phyloP scores from a whole-genome alignment of 768 basidiomycete species.

The Tubosaeta sp. region DNA sequence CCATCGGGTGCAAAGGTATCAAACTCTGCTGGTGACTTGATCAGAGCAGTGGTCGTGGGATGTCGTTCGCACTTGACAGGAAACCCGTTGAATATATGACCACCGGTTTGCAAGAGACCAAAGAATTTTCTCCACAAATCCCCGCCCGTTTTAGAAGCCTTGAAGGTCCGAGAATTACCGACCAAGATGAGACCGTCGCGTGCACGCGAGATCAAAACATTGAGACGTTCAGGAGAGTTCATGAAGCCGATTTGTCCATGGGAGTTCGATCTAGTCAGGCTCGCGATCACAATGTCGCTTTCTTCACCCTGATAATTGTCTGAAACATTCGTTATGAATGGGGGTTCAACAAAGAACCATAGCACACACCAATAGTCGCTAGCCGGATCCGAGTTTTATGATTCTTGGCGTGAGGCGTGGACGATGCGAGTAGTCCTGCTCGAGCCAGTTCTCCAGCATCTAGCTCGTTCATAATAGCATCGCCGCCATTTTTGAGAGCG shows the following conservation, averaged over 20 bases:
- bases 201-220: slow-evolving; percentile 67
- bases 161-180: slow-evolving; percentile 60
- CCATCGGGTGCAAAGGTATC: slow-evolving; percentile 53
- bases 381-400: slow-evolving; percentile 48
- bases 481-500: not conserved
- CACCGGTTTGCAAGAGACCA: slow-evolving; percentile 35
- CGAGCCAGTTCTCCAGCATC: slow-evolving; percentile 52
- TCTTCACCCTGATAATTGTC: slow-evolving; percentile 81
- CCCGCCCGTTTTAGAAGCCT: slow-evolving; percentile 44
- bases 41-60: slow-evolving; percentile 34
- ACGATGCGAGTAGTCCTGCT: slow-evolving; percentile 45
- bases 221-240: slow-evolving; percentile 63
- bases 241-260: slow-evolving; percentile 64
- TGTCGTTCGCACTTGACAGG: slow-evolving; percentile 59
- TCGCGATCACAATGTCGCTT: slow-evolving; percentile 61
- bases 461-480: not conserved
- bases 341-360: not conserved
- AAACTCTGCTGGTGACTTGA: slow-evolving; percentile 46
- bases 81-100: slow-evolving; percentile 55
- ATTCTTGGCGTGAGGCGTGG: slow-evolving; percentile 29
- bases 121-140: slow-evolving; percentile 52
- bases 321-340: slow-evolving; percentile 18
- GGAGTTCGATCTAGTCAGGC: slow-evolving; percentile 57
- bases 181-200: slow-evolving; percentile 62
- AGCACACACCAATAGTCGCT: slow-evolving; percentile 56